A percentile compares a stretch with the other conserved stretches of the same genome.
Conservation (phyloP, 306 rosid species). For the Cucurbita argyrosperma region DNA sequence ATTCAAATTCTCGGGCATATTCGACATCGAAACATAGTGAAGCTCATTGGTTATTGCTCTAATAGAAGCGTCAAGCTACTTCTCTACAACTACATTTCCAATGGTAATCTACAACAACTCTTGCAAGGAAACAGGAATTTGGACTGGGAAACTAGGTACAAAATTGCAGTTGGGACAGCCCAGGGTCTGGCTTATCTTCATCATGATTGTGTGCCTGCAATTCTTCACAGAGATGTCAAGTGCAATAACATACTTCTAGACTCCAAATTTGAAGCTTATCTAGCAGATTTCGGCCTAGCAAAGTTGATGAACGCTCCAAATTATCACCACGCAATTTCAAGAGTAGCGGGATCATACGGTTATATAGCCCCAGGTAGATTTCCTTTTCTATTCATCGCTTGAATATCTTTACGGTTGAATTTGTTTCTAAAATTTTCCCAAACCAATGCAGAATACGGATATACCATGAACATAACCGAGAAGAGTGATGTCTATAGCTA, state of each 20-base stretch:
- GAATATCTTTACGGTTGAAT: not conserved
- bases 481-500: slow-evolving; percentile 96
- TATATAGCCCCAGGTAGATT: slow-evolving; percentile 90
- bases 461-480: slow-evolving; percentile 95
- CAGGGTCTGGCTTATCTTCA: slow-evolving; percentile 94
- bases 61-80: slow-evolving; percentile 83
- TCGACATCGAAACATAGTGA: slow-evolving; percentile 87
- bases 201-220: slow-evolving; percentile 86
- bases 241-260: slow-evolving; percentile 94
- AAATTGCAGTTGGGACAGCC: slow-evolving; percentile 88
- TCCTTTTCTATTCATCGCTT: not conserved
- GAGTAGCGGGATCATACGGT: slow-evolving; percentile 97
- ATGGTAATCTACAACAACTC: slow-evolving; percentile 81
- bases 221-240: slow-evolving; percentile 93
- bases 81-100: slow-evolving; percentile 80
- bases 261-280: slow-evolving; percentile 73
- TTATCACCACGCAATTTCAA: slow-evolving; percentile 82
- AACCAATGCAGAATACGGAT: slow-evolving; percentile 70
- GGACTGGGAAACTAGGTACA: slow-evolving; percentile 95
- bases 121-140: slow-evolving; percentile 65
- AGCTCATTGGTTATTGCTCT: slow-evolving; percentile 80
- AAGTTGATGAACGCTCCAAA: slow-evolving; percentile 75
- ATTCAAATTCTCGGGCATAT: slow-evolving; percentile 95
- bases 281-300: slow-evolving; percentile 94
- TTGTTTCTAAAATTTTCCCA: slow-evolving; percentile 10